Evolutionary conservation across 2,329 filamentous ascomycete species (phyloP), one percentile per base, ranked within the genome.

Genomic region (Aspergillus brunneoviolaceus): DNA sequence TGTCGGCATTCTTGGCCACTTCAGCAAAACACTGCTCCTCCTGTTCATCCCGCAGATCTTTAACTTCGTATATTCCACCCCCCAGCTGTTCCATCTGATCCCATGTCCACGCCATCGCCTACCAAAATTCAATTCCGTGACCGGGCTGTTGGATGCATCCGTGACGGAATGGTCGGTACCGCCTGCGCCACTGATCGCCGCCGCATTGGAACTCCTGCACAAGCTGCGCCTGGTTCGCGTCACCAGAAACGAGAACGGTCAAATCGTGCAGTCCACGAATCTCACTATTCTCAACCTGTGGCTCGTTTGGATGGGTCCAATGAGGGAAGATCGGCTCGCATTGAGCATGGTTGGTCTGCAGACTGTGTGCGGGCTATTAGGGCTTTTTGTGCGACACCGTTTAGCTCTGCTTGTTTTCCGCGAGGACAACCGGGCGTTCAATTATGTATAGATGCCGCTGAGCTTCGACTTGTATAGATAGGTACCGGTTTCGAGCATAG

Each of bases 1-100:
- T 49, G 95, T 98, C 65, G 92, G 92, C 64, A 98, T 99, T 71
- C 84, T 97, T 55, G 95, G 95, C 25, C 95, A 99, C 80, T 99
- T 99, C 80, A 96, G 91, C 81, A 99, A 99, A 80, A 99, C 95
- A 0, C 84, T 99, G 50, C 85, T 96, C 58, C 85, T 99, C 54
- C 83, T 99, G 9, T 89, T 99, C 67, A 83, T 96, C 45, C 95
- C 95, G 14, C 95, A 99, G 79, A 90, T 96, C 69, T 92, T 96
- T 84, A 99, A 99, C 81, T 98, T 98, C 74, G 73, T 94, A 66
- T 99, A 98, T 80, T 97, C 93, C 45, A 86, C 85, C 1, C 95
- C 95, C 5, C 95, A 99, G 74, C 83, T 99, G 53, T 96, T 97
- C 75, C 89, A 90, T 58, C 72, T 99, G 47, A 84, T 99, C 54